Evolutionary conservation across 495 filamentous ascomycete genomes (phyloP).

Genomic region (Podospora conica): DNA sequence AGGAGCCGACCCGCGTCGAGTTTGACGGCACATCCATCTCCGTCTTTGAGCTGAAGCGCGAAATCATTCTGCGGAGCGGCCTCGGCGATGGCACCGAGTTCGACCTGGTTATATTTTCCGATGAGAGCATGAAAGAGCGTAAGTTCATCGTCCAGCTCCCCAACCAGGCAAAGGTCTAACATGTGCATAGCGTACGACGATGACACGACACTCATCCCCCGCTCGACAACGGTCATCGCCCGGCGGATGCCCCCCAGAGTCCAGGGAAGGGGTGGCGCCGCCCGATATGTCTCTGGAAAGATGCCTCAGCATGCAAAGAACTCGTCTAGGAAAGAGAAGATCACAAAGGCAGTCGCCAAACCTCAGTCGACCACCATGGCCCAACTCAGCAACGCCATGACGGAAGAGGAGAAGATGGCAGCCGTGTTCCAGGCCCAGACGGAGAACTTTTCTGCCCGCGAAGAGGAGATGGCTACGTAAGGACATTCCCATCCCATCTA

Average conservation of each 20-base stretch:
- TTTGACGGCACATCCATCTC: slow-evolving; percentile 99
- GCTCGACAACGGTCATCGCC: slow-evolving; percentile 89
- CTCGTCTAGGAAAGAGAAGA: slow-evolving; percentile 59
- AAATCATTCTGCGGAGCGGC: slow-evolving; percentile 90
- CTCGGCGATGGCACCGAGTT: slow-evolving; percentile 96
- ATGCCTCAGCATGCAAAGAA: slow-evolving; percentile 89
- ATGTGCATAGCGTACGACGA: slow-evolving; percentile 76
- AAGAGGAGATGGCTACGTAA: slow-evolving; percentile 89
- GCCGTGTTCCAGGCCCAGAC: slow-evolving; percentile 81
- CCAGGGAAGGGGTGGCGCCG: slow-evolving; percentile 77
- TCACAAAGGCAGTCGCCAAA: slow-evolving; percentile 48
- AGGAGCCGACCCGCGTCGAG: slow-evolving; percentile 85
- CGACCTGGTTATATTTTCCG: slow-evolving; percentile 85
- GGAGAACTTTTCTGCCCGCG: slow-evolving; percentile 80
- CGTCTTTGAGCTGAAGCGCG: slow-evolving; percentile 96
- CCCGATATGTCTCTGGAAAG: slow-evolving; percentile 94
- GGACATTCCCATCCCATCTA: slow-evolving; percentile 20
- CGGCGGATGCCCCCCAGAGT: slow-evolving; percentile 76
- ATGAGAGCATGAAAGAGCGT: slow-evolving; percentile 84
- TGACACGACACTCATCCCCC: slow-evolving; percentile 90
- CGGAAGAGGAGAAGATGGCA: slow-evolving; percentile 85
- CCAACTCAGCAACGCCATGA: slow-evolving; percentile 64
- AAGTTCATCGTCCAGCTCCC: slow-evolving; percentile 29
- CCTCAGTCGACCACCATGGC: slow-evolving; percentile 50
- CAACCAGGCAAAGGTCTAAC: slow-evolving; percentile 18